Conservation (phyloP, 2,329 filamentous ascomycete species). For the Madurella mycetomatis region DNA sequence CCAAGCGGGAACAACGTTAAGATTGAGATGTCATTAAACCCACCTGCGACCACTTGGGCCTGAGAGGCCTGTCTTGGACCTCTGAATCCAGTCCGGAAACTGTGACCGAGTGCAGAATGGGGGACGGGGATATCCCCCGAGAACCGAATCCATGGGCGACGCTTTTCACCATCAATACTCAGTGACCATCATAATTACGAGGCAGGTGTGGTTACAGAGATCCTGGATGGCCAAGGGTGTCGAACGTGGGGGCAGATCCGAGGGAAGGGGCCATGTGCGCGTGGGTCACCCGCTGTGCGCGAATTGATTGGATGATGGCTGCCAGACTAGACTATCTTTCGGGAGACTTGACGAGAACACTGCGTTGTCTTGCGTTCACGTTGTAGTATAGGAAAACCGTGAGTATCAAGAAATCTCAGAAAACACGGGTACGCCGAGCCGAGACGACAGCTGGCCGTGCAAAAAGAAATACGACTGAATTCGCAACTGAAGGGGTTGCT, state of each 20-base stretch:
- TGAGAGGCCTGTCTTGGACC: too few species aligned
- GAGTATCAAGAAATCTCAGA: neutral
- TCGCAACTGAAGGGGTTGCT: neutral
- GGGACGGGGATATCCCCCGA: too few species aligned
- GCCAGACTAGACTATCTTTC: neutral
- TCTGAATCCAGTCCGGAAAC: too few species aligned
- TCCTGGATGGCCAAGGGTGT: slow-evolving; percentile 3
- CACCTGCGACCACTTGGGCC: too few species aligned
- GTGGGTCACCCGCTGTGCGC: neutral
- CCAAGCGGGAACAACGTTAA: too few species aligned
- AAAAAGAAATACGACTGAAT: neutral
- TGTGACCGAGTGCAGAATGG: too few species aligned
- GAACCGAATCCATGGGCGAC: too few species aligned
- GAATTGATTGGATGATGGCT: neutral
- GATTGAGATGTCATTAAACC: too few species aligned
- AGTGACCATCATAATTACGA: slow-evolving; percentile 1
- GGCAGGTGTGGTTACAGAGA: slow-evolving; percentile 7
- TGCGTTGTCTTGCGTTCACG: neutral
- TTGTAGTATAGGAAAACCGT: neutral
- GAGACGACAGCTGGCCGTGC: neutral
- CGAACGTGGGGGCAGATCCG: slow-evolving; percentile 6
- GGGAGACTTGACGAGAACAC: neutral
- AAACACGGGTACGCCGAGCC: neutral
- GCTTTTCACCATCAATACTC: neutral
- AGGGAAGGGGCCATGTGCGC: neutral